Evolutionary conservation across 2,329 filamentous ascomycete genomes (phyloP), one percentile per base, ranked within the genome.

Genomic region (Pestalotiopsis fici): DNA sequence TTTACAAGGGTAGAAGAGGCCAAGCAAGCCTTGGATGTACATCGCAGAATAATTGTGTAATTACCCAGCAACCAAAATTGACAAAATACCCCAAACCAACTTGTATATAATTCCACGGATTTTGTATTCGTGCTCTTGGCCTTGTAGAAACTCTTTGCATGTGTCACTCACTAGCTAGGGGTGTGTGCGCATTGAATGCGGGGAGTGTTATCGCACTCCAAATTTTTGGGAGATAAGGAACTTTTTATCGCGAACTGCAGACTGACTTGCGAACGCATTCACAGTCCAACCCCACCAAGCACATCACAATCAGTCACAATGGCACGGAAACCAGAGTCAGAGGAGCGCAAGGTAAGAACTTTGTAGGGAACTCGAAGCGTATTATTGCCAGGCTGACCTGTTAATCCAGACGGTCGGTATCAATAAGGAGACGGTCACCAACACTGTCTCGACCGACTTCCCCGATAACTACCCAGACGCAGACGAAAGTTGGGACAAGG

Each of bases 391-490:
- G 11, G n/a, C 71, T 76, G 55, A 77, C 65, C 2, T 39, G n/a
- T 50, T 21, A 68, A 12, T 9, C 5, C 74, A 97, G 93, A 91
- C 93, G 74, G 91, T 99, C 76, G 90, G 91, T 73, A 90, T 99
- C 82, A 93, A 96, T 80, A 85, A 90, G 73, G 96, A 99, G 82
- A 98, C 93, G 25, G 92, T 99, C 76, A 93, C 92, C 73, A 90
- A 98, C 83, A 92, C 95, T 74, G 88, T 91, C 69, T 96, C 94
- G 59, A 97, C 91, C 74, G 95, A 98, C 78, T 97, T 95, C 79
- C 97, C 97, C 18, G 92, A 92, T 72, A 94, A 97, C 80, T 96
- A 91, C 83, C 92, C 93, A 3, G 93, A 93, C 73, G 96, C 98
- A 83, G 92, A 97, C 81, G 87, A 94, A 76, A 86, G 88, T 63